Conservation (phyloP, 768 basidiomycete species). For the Leccinellum albellum region DNA sequence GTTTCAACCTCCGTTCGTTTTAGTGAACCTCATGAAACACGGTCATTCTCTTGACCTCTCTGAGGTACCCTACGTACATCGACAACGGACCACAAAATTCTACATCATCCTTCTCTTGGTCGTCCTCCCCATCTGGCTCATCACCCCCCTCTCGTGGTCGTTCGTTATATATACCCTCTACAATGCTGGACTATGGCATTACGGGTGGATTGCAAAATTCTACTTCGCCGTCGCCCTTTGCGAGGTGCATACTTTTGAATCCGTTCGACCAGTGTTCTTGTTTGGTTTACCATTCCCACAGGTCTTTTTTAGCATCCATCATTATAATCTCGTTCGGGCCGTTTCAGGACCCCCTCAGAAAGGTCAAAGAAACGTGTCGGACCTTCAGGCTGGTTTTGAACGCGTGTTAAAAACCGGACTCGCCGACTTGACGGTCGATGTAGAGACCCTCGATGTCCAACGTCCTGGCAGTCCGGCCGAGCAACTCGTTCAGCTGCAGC, state of each 20-base stretch:
- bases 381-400: constrained; percentile 56
- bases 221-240: constrained; percentile 50
- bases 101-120: constrained; percentile 54
- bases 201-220: constrained; percentile 35
- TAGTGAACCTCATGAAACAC: not conserved
- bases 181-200: constrained; percentile 40
- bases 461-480: constrained; percentile 64
- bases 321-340: constrained; percentile 46
- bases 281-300: constrained; percentile 24
- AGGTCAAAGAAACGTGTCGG: constrained; percentile 44
- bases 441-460: constrained; percentile 46
- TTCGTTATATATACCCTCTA: constrained; percentile 50
- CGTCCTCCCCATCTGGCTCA: constrained; percentile 62
- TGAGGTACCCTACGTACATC: constrained; percentile 37
- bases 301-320: constrained; percentile 70
- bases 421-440: constrained; percentile 50
- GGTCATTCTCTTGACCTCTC: constrained; percentile 10
- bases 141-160: constrained; percentile 61
- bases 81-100: constrained; percentile 46
- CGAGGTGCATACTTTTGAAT: constrained; percentile 50
- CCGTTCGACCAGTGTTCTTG: not conserved
- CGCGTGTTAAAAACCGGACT: constrained; percentile 68
- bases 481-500: constrained; percentile 51
- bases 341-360: constrained; percentile 46
- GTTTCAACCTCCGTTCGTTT: not conserved